phyloP scores from a whole-genome alignment of 2,329 filamentous ascomycete genomes.

The Didymella lethalis region DNA sequence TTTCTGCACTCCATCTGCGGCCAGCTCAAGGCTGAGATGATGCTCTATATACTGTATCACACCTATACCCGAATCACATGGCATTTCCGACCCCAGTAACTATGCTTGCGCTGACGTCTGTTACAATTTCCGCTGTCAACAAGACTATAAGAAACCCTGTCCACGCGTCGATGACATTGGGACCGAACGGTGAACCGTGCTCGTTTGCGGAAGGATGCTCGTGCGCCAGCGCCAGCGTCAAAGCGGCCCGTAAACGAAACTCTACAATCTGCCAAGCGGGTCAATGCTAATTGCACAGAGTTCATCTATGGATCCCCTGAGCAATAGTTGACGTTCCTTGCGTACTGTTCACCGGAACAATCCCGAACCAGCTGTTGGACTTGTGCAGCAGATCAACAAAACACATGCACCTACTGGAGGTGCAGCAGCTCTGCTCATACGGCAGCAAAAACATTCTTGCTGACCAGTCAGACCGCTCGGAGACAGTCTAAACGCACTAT shows the following conservation, averaged over 20 bases:
- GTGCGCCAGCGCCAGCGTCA: slow-evolving; percentile 20
- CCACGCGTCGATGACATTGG: slow-evolving; percentile 1
- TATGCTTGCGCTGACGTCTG: neutral
- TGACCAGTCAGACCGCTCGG: slow-evolving; percentile 22
- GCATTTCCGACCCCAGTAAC: neutral
- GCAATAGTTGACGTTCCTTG: neutral
- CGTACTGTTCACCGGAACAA: neutral
- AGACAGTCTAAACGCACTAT: slow-evolving; percentile 23
- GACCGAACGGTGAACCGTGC: slow-evolving; percentile 13
- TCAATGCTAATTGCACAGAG: slow-evolving; percentile 3
- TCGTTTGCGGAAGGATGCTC: slow-evolving; percentile 20
- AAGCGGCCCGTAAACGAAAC: slow-evolving; percentile 18
- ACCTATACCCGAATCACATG: slow-evolving; percentile 4
- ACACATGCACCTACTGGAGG: neutral
- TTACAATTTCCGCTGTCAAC: neutral
- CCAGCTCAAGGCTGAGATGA: slow-evolving; percentile 1
- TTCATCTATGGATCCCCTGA: slow-evolving; percentile 10
- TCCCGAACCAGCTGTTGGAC: neutral
- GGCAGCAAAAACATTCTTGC: slow-evolving; percentile 4
- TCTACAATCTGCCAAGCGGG: slow-evolving; percentile 8
- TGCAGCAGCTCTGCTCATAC: neutral
- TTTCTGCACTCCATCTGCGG: neutral
- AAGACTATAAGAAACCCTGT: slow-evolving; percentile 1
- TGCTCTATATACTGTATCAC: slow-evolving; percentile 7
- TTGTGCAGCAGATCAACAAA: neutral